Percentiles rank a stretch among this genome's conserved stretches.
phyloP scores from a whole-genome alignment of 306 rosid species.

The Cucurbita argyrosperma region DNA sequence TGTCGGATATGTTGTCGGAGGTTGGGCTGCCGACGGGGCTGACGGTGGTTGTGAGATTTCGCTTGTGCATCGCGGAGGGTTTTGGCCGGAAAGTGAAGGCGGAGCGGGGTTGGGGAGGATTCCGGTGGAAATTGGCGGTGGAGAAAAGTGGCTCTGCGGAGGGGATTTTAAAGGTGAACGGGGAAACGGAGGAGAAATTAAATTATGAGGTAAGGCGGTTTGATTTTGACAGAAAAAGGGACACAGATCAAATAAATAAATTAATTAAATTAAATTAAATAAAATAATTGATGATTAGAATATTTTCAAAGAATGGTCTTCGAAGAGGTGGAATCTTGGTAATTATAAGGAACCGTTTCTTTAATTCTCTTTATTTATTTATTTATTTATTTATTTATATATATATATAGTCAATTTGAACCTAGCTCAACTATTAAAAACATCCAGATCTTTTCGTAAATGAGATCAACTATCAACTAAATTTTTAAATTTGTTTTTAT shows the following conservation, averaged over 20 bases:
- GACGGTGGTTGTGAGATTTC: conserved; percentile 12
- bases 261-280: neutral
- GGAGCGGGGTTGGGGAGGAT: neutral
- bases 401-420: no score
- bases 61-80: conserved; percentile 30
- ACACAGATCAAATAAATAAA: neutral
- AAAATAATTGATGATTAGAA: conserved; percentile 8
- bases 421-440: no score
- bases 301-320: conserved; percentile 17
- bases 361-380: no score
- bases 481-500: no score
- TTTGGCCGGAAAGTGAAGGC: neutral
- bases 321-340: conserved; percentile 16
- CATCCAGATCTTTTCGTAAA: no score
- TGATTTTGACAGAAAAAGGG: conserved; percentile 19
- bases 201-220: conserved; percentile 19
- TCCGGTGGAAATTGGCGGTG: conserved; percentile 6
- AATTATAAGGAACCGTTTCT: neutral
- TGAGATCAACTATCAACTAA: no score
- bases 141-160: conserved; percentile 12
- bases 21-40: conserved; percentile 68
- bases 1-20: conserved; percentile 49
- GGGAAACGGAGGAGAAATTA: neutral
- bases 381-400: no score
- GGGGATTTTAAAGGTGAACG: conserved; percentile 18